phyloP scores from a whole-genome alignment of 1,284 basidiomycete genomes.

The Sphagnurus paluster region DNA sequence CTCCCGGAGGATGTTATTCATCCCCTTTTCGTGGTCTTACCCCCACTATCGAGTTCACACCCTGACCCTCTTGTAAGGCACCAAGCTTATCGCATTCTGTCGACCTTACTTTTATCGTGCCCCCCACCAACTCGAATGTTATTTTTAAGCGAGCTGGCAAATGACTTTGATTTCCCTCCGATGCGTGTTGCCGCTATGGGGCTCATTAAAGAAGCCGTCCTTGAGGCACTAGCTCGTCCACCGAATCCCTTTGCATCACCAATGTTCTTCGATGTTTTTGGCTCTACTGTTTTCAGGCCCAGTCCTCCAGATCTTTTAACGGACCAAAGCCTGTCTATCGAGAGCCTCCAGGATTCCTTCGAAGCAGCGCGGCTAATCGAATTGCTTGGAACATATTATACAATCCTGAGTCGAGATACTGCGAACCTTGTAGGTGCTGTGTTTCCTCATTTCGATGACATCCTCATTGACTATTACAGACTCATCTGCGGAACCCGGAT shows the following conservation, averaged over 20 bases:
- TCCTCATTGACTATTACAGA: conserved; percentile 33
- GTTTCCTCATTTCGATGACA: not conserved
- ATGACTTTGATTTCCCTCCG: conserved; percentile 50
- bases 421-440: conserved; percentile 15
- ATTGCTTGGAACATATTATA: conserved; percentile 21
- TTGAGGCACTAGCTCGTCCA: conserved; percentile 45
- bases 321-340: conserved; percentile 9
- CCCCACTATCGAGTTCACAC: conserved; percentile 58
- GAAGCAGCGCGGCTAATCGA: conserved; percentile 20
- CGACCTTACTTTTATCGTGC: conserved; percentile 46
- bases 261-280: conserved; percentile 49
- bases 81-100: conserved; percentile 58
- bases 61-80: conserved; percentile 58
- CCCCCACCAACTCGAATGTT: conserved; percentile 50
- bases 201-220: conserved; percentile 62
- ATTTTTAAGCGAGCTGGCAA: conserved; percentile 52
- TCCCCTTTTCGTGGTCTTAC: conserved; percentile 49
- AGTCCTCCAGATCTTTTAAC: conserved; percentile 33
- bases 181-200: conserved; percentile 68
- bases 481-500: conserved; percentile 48
- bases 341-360: conserved; percentile 16
- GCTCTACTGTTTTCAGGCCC: conserved; percentile 49
- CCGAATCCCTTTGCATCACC: conserved; percentile 48
- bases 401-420: conserved; percentile 17
- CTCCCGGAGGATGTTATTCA: conserved; percentile 45